Base-by-base conservation (phyloP, 495 filamentous ascomycete genomes). In the Hypoxylon trugodes region DNA sequence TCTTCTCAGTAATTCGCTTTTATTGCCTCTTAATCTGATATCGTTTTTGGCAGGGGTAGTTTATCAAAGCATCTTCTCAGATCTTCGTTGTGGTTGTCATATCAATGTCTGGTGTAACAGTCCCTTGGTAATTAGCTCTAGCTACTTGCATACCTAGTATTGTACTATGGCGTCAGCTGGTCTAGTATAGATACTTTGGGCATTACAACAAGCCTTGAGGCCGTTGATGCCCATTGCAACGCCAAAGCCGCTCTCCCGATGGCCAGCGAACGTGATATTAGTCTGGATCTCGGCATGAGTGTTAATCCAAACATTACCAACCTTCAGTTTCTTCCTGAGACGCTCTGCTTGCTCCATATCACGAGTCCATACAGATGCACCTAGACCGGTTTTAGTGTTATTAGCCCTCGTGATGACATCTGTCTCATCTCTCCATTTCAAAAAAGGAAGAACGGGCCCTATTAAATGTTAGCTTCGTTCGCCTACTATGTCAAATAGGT, bases 271-370 rank as follows among this genome's bases (percentile, higher is more conserved):
- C 5, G 79, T 73, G 0, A 72, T 73, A 55, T 78, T 75, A 13
- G 76, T 77, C 12, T 41, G 22, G 12, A 69, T 43, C 40, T 66
- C 62, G 19, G 51, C 43, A 42, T 68, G 60, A 0, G 53, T 68
- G 69, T 87, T 87, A 15, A 87, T 80, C 79, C 78, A 87, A 10
- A 87, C 80, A 24, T 63, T 77, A 1, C 84, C 85, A 0, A 81
- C 77, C 52, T 82, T 71, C n/a, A 88, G 67, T 16, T 74, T 69
- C 10, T 74, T 59, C 0, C 80, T 83, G 19, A 88, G 78, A 1
- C 76, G 65, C 30, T 79, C 69, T 0, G 81, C 84, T 4, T 70
- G 69, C 8, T 61, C 73, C 4, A 84, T 16, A 58, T 87, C 81
- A 12, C 59, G 70, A 8, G 74, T 76, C 77, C 82, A 87, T 0